Evolutionary conservation across 495 filamentous ascomycete species (phyloP), one percentile per base, ranked within the genome.

Genomic region (Aspergillus bridgeri): DNA sequence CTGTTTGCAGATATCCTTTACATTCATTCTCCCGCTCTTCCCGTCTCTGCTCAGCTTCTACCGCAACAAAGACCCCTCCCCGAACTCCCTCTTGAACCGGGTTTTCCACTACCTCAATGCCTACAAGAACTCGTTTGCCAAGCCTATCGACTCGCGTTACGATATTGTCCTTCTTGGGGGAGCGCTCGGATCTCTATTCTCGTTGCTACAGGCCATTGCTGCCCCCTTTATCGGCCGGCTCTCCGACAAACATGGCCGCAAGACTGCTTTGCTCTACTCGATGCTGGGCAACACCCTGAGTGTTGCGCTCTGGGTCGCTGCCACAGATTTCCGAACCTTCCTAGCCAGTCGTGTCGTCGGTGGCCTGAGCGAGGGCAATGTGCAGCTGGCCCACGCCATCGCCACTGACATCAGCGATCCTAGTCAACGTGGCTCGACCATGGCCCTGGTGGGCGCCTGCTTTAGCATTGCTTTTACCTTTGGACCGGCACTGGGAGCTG

Each of bases 391-490:
- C 19, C 92, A 91, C 53, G 95, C 95, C 43, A 99, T 99, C 65
- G 94, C 95, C 11, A 95, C 94, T 7, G 94, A 99, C 72, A 89
- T 99, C 57, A 94, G 89, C 55, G 90, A 94, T 64, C 85, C 89
- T 52, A 80, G 82, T 47, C 87, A 84, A 55, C 82, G 94, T 22
- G 90, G 91, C 2, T 85, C 89, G 17, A 96, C 95, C 25, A 96
- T 99, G 87, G 94, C 94, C 15, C 79, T 98, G 43, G 91, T 99
- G 15, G 94, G 94, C 33, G 93, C 86, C 42, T 98, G 95, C 73
- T 99, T 99, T 77, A 92, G 88, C 51, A 89, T 99, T 62, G 92
- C 94, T 13, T 99, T 99, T 68, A 98, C 95, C 1, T 95, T 94
- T 65, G 94, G 94, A 0, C 94, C 94, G 0, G 89, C 92, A 24